phyloP scores from a whole-genome alignment of 805 yeast species.

The Candida palmyrensis region DNA sequence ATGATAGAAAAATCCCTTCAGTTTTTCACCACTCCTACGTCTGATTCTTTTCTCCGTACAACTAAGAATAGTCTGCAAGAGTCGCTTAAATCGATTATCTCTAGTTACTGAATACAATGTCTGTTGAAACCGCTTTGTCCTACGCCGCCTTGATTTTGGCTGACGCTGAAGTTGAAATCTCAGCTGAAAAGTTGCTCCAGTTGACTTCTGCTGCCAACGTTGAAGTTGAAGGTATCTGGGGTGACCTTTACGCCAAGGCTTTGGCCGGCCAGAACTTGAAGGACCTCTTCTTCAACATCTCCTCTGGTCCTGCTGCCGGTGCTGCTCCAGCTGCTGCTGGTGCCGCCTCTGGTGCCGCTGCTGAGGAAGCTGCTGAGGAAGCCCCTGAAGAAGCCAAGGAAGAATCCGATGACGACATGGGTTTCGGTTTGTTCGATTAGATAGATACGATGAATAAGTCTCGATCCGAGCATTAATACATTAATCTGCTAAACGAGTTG shows the following conservation, averaged over 20 bases:
- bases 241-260: conserved; percentile 45
- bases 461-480: too few species aligned
- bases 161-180: conserved; percentile 42
- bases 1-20: conserved; percentile 1
- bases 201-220: conserved; percentile 39
- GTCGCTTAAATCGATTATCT: conserved; percentile 45
- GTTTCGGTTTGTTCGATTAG: conserved; percentile 43
- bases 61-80: conserved; percentile 45
- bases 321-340: conserved; percentile 33
- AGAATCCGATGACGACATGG: conserved; percentile 35
- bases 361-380: conserved; percentile 24
- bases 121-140: conserved; percentile 44
- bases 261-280: conserved; percentile 43
- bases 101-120: conserved; percentile 39
- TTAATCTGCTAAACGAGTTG: too few species aligned
- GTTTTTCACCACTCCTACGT: not conserved
- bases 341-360: conserved; percentile 30
- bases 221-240: conserved; percentile 43
- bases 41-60: conserved; percentile 10
- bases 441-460: conserved; percentile 4
- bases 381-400: conserved; percentile 29
- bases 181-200: conserved; percentile 39
- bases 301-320: conserved; percentile 41
- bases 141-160: conserved; percentile 49
- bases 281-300: conserved; percentile 46